Conservation (phyloP, 306 rosid species). For the Neltuma alba region DNA sequence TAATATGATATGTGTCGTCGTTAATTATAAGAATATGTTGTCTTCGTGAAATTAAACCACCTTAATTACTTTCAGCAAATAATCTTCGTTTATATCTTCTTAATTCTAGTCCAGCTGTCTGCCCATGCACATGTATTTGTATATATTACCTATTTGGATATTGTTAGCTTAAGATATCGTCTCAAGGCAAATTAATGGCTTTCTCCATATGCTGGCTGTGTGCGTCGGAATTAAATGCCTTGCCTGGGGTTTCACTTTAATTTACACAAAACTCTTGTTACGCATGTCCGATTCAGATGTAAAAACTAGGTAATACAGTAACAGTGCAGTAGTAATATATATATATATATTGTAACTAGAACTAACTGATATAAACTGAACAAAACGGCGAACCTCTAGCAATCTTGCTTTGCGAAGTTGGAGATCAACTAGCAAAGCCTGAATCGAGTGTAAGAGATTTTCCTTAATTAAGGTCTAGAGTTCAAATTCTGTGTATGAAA, state of each 20-base stretch:
- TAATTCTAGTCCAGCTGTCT: no score
- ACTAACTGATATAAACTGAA: no score
- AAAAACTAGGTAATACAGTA: no score
- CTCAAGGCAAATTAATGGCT: not conserved
- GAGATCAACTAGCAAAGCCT: no score
- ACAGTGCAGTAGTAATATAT: no score
- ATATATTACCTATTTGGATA: not conserved
- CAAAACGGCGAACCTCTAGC: no score
- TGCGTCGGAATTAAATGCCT: not conserved
- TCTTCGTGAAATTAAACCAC: constrained; percentile 19
- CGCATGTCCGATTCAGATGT: not conserved
- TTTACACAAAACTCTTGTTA: not conserved
- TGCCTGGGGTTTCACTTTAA: not conserved
- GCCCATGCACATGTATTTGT: not conserved
- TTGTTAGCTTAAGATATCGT: not conserved
- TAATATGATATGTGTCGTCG: constrained; percentile 25
- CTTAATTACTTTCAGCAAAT: not conserved
- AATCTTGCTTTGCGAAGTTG: no score
- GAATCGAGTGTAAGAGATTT: no score
- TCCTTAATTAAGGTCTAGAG: no score
- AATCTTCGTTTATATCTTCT: not conserved
- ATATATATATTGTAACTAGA: no score
- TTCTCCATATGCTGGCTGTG: no score
- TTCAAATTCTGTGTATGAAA: no score
- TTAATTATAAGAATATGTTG: constrained; percentile 14